These are phyloP conservation scores for Coemansia sp. DNA, from an alignment of 192 early-diverging fungal species.

Conservation along the genomic window DNA sequence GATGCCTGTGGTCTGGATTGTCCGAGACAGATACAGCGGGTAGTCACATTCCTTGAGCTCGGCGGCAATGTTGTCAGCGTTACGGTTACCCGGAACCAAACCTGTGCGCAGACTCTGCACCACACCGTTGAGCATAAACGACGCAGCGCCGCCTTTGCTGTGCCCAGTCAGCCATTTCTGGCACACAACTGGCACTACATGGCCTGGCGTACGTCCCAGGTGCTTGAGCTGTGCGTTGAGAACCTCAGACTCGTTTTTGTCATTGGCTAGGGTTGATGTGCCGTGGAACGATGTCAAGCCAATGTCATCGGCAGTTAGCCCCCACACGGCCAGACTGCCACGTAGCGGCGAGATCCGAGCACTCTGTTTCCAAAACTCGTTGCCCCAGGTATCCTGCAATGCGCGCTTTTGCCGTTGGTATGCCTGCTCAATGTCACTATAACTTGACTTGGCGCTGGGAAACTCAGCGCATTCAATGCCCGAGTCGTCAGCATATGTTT, in stretches of 20 bases:
- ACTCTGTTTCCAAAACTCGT: slow-evolving; percentile 50
- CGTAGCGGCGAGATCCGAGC: slow-evolving; percentile 79
- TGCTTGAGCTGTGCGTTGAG: slow-evolving; percentile 75
- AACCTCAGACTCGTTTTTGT: slow-evolving; percentile 91
- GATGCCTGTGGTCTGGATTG: slow-evolving; percentile 79
- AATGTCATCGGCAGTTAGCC: slow-evolving; percentile 78
- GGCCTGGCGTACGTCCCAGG: slow-evolving; percentile 47
- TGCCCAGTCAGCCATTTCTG: slow-evolving; percentile 92
- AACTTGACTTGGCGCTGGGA: not conserved
- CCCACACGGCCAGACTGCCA: slow-evolving; percentile 70
- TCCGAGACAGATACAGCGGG: slow-evolving; percentile 68
- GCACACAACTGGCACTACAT: slow-evolving; percentile 69
- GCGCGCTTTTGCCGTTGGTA: slow-evolving; percentile 69
- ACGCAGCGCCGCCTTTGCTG: slow-evolving; percentile 87
- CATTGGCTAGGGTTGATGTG: slow-evolving; percentile 83
- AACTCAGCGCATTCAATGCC: not conserved
- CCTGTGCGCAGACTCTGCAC: slow-evolving; percentile 66
- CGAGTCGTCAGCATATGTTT: not conserved
- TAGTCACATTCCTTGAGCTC: not conserved
- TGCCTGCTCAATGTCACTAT: slow-evolving; percentile 57
- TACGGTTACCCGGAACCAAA: slow-evolving; percentile 3
- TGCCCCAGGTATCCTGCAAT: slow-evolving; percentile 56
- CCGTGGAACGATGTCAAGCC: slow-evolving; percentile 4
- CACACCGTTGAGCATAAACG: slow-evolving; percentile 78
- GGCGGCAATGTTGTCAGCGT: slow-evolving; percentile 4